Base-by-base conservation (phyloP, 2,329 filamentous ascomycete genomes). In the Penicillium expansum region DNA sequence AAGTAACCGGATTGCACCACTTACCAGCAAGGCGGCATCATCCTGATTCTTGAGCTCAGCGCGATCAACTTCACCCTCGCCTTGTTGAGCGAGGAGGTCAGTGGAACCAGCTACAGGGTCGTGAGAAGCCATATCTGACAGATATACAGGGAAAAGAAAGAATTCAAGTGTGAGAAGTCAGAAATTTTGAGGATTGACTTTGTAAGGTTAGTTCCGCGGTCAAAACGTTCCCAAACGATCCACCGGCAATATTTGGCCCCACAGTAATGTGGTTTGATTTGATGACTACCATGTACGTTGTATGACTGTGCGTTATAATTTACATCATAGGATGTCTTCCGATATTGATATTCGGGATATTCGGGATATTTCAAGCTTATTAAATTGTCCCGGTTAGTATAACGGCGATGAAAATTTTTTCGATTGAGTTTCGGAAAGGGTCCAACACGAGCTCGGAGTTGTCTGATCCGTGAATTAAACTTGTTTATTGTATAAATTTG, bases 1-100 rank as follows among this genome's bases (percentile, higher is more conserved):
- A 16, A 52, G 4, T 5, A 29, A 9, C 11, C 18, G 38, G 49
- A 14, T 14, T 53, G 42, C 33, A 42, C 33, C 14, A 70, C 71
- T 59, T 58, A 75, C 73, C 67, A 76, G 48, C 38, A 76, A 59
- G 33, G 71, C 71, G 24, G 70, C 72, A 68, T 76, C 73, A 62
- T 73, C 70, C 43, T 69, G 64, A 2, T 67, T 66, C 45, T 67
- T 64, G 14, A 58, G 57, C 18, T 71, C 59, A 32, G 58, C 67
- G 35, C 67, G 65, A 48, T 62, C 52, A 27, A 59, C 66, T 54
- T 73, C 71, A 18, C 63, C 68, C 20, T 57, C 64, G 13, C 45
- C 52, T 47, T 47, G 18, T 14, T 50, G 30, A 16, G 57, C 44
- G 39, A 64, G 42, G 38, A 59, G 51, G 29, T 63, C 60, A 45